These are phyloP conservation scores for Pelargonium myrrhifolium DNA, from an alignment of 441 rosid species.

Conservation along the genomic window DNA sequence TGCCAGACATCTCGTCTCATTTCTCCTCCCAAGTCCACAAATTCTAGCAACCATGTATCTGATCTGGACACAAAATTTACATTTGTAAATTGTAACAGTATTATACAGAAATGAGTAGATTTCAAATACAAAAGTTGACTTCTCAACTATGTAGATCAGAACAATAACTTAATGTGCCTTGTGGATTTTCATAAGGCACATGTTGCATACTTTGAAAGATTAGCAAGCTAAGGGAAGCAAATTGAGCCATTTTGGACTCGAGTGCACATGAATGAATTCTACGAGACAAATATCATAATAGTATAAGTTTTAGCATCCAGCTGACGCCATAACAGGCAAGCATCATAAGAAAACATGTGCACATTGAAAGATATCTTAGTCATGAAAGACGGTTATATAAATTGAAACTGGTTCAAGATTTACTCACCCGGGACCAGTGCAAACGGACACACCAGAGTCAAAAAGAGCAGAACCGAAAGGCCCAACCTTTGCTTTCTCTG, in stretches of 20 bases:
- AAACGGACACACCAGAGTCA: constrained; percentile 83
- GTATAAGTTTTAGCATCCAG: too few species aligned
- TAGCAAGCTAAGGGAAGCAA: too few species aligned
- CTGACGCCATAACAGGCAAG: too few species aligned
- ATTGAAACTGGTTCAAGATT: constrained; percentile 16
- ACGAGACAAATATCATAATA: too few species aligned
- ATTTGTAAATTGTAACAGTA: constrained; percentile 11
- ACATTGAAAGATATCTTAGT: too few species aligned
- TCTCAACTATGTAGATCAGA: constrained; percentile 10
- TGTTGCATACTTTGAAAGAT: not conserved
- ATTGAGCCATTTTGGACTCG: too few species aligned
- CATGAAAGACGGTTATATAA: too few species aligned
- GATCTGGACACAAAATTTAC: constrained; percentile 38
- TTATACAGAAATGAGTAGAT: not conserved
- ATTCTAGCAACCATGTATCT: constrained; percentile 80
- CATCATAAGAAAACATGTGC: too few species aligned
- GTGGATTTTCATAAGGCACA: not conserved
- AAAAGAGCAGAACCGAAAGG: constrained; percentile 74
- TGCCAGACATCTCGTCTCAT: constrained; percentile 91
- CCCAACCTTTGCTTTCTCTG: constrained; percentile 84
- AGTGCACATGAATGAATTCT: too few species aligned
- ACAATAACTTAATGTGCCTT: constrained; percentile 4
- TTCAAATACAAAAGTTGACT: not conserved
- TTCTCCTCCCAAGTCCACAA: constrained; percentile 95
- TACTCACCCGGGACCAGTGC: constrained; percentile 60